phyloP scores from a whole-genome alignment of 73 alveolate genomes.

The Paramecium tetraurelia region DNA sequence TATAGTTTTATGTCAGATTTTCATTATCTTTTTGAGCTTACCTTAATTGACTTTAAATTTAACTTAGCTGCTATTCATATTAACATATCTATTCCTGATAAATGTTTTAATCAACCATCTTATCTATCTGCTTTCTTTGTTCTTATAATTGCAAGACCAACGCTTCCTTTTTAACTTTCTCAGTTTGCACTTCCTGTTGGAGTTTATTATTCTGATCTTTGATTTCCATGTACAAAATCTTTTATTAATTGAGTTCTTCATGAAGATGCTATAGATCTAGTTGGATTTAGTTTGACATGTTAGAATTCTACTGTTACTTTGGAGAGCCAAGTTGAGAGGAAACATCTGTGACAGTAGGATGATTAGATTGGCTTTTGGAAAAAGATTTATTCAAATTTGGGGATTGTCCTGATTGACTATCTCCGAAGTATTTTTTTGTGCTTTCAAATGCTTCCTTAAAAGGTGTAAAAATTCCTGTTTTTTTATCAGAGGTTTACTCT shows the following conservation, averaged over 20 bases:
- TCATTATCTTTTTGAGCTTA: neutral
- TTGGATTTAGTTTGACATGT: neutral
- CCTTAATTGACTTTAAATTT: neutral
- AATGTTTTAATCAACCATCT: neutral
- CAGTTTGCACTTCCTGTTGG: neutral
- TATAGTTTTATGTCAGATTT: neutral
- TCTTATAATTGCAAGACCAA: neutral
- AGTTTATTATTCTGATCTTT: neutral
- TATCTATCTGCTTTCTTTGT: neutral
- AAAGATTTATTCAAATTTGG: neutral
- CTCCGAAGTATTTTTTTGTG: neutral
- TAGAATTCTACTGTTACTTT: neutral
- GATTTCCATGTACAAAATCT: neutral
- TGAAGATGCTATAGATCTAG: neutral
- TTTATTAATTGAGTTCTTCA: constrained; percentile 9
- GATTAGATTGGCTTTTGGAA: neutral
- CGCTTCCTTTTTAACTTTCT: neutral
- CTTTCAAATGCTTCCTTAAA: neutral
- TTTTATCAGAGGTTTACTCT: neutral
- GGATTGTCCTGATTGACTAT: neutral
- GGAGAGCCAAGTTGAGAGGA: neutral
- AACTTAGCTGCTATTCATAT: neutral
- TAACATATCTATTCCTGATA: neutral
- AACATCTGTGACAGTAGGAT: neutral
- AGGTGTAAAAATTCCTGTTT: neutral